Conservation (phyloP, 1,139 yeast species). For the Insectozyma bohioensis region DNA sequence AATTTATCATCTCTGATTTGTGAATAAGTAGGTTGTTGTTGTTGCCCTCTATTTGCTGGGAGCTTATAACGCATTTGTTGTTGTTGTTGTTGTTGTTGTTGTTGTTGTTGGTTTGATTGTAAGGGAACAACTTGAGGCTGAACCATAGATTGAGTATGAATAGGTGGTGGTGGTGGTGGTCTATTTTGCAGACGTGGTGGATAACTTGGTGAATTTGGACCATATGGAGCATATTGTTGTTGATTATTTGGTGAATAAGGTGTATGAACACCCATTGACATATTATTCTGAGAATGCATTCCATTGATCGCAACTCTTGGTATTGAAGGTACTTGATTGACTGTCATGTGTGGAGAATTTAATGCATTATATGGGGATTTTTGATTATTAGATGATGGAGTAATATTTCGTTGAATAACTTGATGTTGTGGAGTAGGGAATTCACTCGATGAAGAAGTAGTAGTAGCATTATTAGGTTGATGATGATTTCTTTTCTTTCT, state of each 20-base stretch:
- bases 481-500: slow-evolving; percentile 11
- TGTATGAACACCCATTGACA: too few relatives aligned
- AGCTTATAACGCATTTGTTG: too few relatives aligned
- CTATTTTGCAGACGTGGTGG: slow-evolving; percentile 13
- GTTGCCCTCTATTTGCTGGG: too few relatives aligned
- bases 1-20: slow-evolving; percentile 20
- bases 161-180: slow-evolving; percentile 8
- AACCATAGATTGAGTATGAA: slow-evolving; percentile 1
- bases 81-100: slow-evolving; percentile 2
- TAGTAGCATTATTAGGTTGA: not conserved
- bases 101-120: slow-evolving; percentile 2
- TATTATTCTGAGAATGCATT: too few relatives aligned
- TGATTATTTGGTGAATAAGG: not conserved
- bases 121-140: slow-evolving; percentile 1
- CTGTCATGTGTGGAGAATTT: not conserved
- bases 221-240: not conserved
- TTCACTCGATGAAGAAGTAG: not conserved
- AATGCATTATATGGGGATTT: slow-evolving; percentile 1
- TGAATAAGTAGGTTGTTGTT: slow-evolving; percentile 13
- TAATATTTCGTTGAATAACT: slow-evolving; percentile 2
- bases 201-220: slow-evolving; percentile 6
- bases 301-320: not conserved
- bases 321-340: slow-evolving; percentile 1
- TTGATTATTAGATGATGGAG: slow-evolving; percentile 3
- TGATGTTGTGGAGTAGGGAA: slow-evolving; percentile 2